Percentiles rank a stretch among this genome's conserved stretches.
These are phyloP conservation scores for Leucogyrophana mollusca DNA, from an alignment of 768 basidiomycete species.

Conservation along the genomic window DNA sequence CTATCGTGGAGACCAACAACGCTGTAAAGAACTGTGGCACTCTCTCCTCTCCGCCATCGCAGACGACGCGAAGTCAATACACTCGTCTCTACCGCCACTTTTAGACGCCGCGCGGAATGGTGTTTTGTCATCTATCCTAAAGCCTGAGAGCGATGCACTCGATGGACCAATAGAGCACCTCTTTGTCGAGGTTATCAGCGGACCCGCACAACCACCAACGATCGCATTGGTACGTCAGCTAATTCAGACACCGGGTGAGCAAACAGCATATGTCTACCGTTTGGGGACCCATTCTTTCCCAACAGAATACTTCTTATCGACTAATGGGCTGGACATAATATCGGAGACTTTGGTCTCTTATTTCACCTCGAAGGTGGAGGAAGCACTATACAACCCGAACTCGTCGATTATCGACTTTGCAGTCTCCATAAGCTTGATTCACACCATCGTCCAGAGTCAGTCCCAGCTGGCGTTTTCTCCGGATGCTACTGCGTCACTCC, in stretches of 20 bases:
- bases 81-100: slow-evolving; percentile 33
- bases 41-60: slow-evolving; percentile 45
- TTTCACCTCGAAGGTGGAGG: slow-evolving; percentile 35
- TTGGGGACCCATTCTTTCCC: not conserved
- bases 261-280: slow-evolving; percentile 1
- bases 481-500: slow-evolving; percentile 18
- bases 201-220: slow-evolving; percentile 20
- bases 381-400: slow-evolving; percentile 26
- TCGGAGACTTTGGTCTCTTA: slow-evolving; percentile 32
- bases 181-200: slow-evolving; percentile 37
- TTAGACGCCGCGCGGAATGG: slow-evolving; percentile 40
- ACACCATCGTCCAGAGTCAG: slow-evolving; percentile 20
- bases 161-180: slow-evolving; percentile 41
- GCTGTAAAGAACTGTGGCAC: slow-evolving; percentile 43
- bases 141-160: slow-evolving; percentile 42
- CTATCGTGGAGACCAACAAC: slow-evolving; percentile 33
- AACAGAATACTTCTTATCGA: slow-evolving; percentile 28
- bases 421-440: slow-evolving; percentile 32
- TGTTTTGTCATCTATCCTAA: slow-evolving; percentile 44
- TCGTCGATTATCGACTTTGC: slow-evolving; percentile 19
- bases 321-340: slow-evolving; percentile 30
- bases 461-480: slow-evolving; percentile 1
- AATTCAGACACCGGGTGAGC: slow-evolving; percentile 39
- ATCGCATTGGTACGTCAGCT: slow-evolving; percentile 37
- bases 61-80: slow-evolving; percentile 25